phyloP scores from a whole-genome alignment of 2,329 filamentous ascomycete species.

The Paramyrothecium sp. region DNA sequence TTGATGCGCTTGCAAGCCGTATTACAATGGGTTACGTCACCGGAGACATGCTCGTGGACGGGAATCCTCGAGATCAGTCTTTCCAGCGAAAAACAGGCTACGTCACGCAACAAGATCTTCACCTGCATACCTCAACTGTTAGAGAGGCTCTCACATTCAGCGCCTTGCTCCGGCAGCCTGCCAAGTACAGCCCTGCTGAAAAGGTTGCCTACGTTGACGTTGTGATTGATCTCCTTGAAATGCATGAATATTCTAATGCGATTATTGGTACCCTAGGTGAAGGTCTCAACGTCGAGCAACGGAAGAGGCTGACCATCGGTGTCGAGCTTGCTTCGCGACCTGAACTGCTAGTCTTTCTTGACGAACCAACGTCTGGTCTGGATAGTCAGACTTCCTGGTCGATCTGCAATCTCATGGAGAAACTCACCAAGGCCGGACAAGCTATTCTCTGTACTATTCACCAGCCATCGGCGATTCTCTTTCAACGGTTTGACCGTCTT shows the following conservation, averaged over 20 bases:
- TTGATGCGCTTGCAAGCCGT: slow-evolving; percentile 60
- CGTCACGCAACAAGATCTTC: slow-evolving; percentile 61
- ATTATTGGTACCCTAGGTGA: slow-evolving; percentile 35
- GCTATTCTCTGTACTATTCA: slow-evolving; percentile 48
- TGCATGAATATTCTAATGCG: slow-evolving; percentile 38
- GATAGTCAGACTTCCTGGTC: slow-evolving; percentile 62
- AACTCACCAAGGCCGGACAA: slow-evolving; percentile 48
- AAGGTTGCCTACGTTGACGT: slow-evolving; percentile 48
- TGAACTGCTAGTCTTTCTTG: slow-evolving; percentile 42
- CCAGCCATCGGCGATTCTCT: slow-evolving; percentile 35
- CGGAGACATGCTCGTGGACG: slow-evolving; percentile 67
- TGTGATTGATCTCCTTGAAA: slow-evolving; percentile 48
- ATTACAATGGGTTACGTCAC: slow-evolving; percentile 67
- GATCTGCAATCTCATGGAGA: slow-evolving; percentile 66
- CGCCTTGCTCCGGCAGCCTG: slow-evolving; percentile 39
- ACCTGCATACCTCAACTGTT: slow-evolving; percentile 35
- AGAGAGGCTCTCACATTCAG: slow-evolving; percentile 33
- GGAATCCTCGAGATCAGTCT: slow-evolving; percentile 59
- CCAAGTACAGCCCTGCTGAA: slow-evolving; percentile 36
- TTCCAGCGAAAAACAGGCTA: slow-evolving; percentile 70
- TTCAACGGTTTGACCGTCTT: background rate
- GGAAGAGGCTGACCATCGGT: slow-evolving; percentile 45
- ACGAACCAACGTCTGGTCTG: slow-evolving; percentile 49
- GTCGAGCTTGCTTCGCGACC: slow-evolving; percentile 35
- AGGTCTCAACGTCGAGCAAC: slow-evolving; percentile 35